Conservation (phyloP, 192 early-diverging fungal species). For the Coemansia sp. region DNA sequence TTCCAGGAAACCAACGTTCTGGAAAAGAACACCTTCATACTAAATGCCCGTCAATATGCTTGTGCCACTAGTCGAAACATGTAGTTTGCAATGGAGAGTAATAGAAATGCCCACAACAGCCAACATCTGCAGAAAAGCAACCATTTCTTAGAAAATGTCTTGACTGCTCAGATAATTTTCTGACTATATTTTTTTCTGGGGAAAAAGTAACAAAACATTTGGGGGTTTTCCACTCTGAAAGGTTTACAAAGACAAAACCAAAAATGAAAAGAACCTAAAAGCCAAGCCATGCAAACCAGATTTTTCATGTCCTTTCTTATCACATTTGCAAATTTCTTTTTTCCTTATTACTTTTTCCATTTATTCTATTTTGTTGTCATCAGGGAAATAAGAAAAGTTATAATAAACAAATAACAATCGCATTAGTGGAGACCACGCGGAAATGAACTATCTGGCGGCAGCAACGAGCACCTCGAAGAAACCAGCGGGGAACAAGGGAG, state of each 20-base stretch:
- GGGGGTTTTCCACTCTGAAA: neutral
- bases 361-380: neutral
- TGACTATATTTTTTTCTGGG: neutral
- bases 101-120: no score
- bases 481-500: slow-evolving; percentile 12
- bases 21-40: no score
- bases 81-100: no score
- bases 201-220: neutral
- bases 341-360: neutral
- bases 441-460: slow-evolving; percentile 53
- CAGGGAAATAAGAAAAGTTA: neutral
- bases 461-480: slow-evolving; percentile 47
- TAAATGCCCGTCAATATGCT: no score
- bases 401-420: neutral
- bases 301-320: no score
- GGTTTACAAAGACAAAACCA: no score
- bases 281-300: no score
- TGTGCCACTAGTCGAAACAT: no score
- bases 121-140: no score
- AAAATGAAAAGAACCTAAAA: no score
- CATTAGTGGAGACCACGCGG: neutral
- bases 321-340: neutral
- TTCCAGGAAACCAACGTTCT: no score
- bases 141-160: neutral
- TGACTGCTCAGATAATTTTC: neutral